Conservation (phyloP, 2,329 filamentous ascomycete genomes). For the Claviceps lovelessii region DNA sequence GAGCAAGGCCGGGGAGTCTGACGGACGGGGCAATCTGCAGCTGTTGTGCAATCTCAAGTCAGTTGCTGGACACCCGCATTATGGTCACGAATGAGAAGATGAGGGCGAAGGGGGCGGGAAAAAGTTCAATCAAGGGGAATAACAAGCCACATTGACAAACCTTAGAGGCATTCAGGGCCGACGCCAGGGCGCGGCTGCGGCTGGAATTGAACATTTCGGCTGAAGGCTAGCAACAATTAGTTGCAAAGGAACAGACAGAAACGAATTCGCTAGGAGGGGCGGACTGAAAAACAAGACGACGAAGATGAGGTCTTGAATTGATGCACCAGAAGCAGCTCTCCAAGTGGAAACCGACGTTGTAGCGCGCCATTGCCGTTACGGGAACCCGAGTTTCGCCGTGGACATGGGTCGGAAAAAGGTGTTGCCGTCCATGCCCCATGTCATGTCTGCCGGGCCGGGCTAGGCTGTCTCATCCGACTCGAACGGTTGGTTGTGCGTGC, state of each 20-base stretch:
- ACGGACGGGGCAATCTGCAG: conserved; percentile 28
- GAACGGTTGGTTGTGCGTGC: too few species aligned
- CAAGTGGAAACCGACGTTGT: conserved; percentile 9
- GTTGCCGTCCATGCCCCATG: neutral
- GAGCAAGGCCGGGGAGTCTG: conserved; percentile 49
- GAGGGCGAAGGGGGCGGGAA: neutral
- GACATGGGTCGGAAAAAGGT: conserved; percentile 7
- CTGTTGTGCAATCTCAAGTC: conserved; percentile 7
- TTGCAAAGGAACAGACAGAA: conserved; percentile 6
- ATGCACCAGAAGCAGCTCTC: conserved; percentile 7
- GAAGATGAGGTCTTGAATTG: conserved; percentile 4
- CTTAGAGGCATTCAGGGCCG: conserved; percentile 64
- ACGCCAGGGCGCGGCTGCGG: conserved; percentile 65
- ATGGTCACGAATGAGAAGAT: neutral
- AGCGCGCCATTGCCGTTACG: conserved; percentile 1
- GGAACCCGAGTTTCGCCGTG: conserved; percentile 11
- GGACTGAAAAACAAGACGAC: neutral
- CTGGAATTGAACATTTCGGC: conserved; percentile 74
- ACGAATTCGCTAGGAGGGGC: conserved; percentile 7
- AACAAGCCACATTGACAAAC: conserved; percentile 32
- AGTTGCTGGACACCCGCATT: conserved; percentile 4
- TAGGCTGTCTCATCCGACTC: too few species aligned
- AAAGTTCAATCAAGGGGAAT: conserved; percentile 1
- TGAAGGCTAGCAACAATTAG: conserved; percentile 8
- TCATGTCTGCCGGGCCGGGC: neutral